Conservation (phyloP, 225 moss, liverwort and hornwort genomes). For the Sphagnum contortum region DNA sequence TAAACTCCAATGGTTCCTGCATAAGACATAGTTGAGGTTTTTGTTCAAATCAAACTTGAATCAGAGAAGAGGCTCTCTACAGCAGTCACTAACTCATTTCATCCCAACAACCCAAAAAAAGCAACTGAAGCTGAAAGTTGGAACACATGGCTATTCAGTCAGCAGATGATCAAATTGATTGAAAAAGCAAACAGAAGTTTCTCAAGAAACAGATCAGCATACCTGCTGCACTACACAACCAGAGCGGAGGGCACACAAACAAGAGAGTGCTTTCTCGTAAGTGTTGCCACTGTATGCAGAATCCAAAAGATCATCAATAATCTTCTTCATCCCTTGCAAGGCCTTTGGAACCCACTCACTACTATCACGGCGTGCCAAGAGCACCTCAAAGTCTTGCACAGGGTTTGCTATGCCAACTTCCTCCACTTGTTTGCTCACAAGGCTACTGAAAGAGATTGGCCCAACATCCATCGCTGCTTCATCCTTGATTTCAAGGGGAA, state of each 20-base stretch:
- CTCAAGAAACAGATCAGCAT: background rate
- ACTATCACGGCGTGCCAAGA: slow-evolving; percentile 82
- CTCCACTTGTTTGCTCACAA: slow-evolving; percentile 64
- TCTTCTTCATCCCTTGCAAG: slow-evolving; percentile 77
- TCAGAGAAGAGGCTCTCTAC: too few relatives aligned
- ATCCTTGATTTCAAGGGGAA: slow-evolving; percentile 29
- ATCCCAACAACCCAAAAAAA: too few relatives aligned
- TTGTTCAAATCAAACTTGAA: too few relatives aligned
- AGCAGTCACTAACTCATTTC: too few relatives aligned
- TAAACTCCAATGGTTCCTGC: slow-evolving; percentile 80
- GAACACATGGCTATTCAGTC: too few relatives aligned
- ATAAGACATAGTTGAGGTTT: slow-evolving; percentile 2
- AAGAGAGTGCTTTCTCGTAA: slow-evolving; percentile 70
- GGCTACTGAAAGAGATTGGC: slow-evolving; percentile 57
- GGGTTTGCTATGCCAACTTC: slow-evolving; percentile 71
- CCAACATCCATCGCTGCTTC: slow-evolving; percentile 50
- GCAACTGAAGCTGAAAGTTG: too few relatives aligned
- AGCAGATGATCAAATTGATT: too few relatives aligned
- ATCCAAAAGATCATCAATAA: slow-evolving; percentile 67
- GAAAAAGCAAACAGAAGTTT: too few relatives aligned
- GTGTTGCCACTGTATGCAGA: slow-evolving; percentile 91
- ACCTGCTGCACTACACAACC: slow-evolving; percentile 91
- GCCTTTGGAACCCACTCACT: slow-evolving; percentile 75
- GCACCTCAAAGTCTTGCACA: slow-evolving; percentile 80
- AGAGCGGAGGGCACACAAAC: slow-evolving; percentile 60